Evolutionary conservation across 202 grass and related monocot species (phyloP).

Genomic region (Schoenoplectus tabernaemontani): DNA sequence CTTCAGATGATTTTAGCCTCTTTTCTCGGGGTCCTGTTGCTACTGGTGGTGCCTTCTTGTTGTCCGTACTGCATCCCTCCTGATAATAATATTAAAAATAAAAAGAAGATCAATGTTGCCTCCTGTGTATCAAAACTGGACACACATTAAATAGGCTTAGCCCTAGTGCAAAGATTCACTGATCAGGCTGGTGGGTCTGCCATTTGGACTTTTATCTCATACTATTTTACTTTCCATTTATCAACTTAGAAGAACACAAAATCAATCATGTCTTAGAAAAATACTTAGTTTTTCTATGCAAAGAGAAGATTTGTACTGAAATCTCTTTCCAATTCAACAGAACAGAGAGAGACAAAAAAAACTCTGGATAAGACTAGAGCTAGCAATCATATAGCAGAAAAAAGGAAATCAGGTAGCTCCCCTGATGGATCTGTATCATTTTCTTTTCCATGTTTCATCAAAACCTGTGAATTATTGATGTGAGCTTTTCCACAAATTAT

Average conservation of each 20-base stretch:
- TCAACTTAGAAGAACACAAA: neutral
- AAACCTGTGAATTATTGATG: neutral
- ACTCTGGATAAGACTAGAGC: neutral
- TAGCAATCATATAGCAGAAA: neutral
- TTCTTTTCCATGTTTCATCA: neutral
- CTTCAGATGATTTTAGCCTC: conserved; percentile 7
- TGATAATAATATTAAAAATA: conserved; percentile 13
- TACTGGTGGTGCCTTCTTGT: neutral
- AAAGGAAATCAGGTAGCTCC: neutral
- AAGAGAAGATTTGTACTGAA: neutral
- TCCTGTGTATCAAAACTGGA: neutral
- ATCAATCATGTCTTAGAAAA: neutral
- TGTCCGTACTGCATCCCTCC: conserved; percentile 5
- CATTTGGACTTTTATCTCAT: neutral
- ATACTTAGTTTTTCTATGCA: neutral
- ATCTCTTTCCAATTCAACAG: neutral
- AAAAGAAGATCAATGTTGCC: neutral
- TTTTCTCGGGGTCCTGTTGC: neutral
- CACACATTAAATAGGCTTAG: neutral
- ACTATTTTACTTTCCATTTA: neutral
- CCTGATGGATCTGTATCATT: neutral
- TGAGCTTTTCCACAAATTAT: neutral
- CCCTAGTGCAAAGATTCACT: neutral
- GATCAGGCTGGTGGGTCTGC: neutral
- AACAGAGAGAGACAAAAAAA: neutral